These are phyloP conservation scores for Neolentinus lepideus DNA, from an alignment of 1,284 basidiomycete species.

Conservation along the genomic window DNA sequence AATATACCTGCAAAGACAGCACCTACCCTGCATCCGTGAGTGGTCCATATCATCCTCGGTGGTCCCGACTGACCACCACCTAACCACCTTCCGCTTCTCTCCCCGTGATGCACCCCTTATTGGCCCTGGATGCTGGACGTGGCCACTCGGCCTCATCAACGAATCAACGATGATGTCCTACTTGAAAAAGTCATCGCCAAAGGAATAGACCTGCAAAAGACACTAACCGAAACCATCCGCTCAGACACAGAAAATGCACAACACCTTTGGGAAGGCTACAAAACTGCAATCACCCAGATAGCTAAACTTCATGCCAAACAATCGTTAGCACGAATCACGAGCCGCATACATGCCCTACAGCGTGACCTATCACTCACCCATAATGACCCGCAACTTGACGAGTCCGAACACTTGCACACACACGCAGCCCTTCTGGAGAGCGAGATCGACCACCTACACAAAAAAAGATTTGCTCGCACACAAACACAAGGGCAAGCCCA, in stretches of 20 bases:
- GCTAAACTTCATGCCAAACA: neutral
- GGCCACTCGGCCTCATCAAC: slow-evolving; percentile 14
- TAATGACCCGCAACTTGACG: neutral
- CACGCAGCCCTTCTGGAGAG: neutral
- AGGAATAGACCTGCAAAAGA: slow-evolving; percentile 1
- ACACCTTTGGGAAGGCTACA: neutral
- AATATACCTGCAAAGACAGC: slow-evolving; percentile 17
- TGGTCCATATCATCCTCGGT: slow-evolving; percentile 18
- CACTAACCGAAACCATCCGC: neutral
- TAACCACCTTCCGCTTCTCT: slow-evolving; percentile 16
- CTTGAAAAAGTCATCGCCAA: neutral
- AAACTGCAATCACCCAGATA: neutral
- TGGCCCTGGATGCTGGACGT: slow-evolving; percentile 22
- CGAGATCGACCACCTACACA: slow-evolving; percentile 8
- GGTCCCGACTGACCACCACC: slow-evolving; percentile 21
- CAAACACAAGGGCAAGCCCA: slow-evolving; percentile 9
- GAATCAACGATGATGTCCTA: slow-evolving; percentile 7
- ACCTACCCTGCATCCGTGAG: slow-evolving; percentile 7
- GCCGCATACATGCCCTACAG: neutral
- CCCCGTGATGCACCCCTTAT: slow-evolving; percentile 14
- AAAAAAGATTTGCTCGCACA: slow-evolving; percentile 6
- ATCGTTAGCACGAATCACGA: neutral
- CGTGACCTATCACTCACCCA: neutral
- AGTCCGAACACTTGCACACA: neutral
- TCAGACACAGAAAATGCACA: neutral